Conservation (phyloP, 2,329 filamentous ascomycete species). For the Stemphylium vesicarium region DNA sequence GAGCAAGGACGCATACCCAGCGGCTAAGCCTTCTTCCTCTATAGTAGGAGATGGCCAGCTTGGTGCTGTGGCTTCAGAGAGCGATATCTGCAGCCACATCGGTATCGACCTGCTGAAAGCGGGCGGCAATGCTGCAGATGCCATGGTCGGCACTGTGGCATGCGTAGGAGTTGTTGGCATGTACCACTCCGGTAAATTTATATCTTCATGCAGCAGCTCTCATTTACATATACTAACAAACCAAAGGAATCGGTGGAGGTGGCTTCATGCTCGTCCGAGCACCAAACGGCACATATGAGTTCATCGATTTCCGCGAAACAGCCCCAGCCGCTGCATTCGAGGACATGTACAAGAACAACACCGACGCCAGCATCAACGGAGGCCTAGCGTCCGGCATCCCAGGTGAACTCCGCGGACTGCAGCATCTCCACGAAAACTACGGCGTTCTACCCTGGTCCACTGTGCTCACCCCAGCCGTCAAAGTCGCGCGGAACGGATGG, state of each 20-base stretch:
- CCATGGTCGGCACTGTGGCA: constrained; percentile 55
- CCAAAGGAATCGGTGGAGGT: constrained; percentile 80
- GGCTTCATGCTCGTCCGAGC: constrained; percentile 86
- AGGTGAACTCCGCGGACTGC: constrained; percentile 77
- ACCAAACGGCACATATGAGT: constrained; percentile 77
- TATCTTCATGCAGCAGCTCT: not conserved
- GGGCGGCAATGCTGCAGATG: constrained; percentile 61
- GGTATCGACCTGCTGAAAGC: constrained; percentile 54
- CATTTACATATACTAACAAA: constrained; percentile 6
- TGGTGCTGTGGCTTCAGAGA: constrained; percentile 57
- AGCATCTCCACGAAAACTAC: constrained; percentile 76
- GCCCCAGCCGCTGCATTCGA: constrained; percentile 81
- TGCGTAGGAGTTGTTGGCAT: constrained; percentile 58
- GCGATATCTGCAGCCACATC: constrained; percentile 54
- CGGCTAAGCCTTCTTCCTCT: constrained; percentile 5
- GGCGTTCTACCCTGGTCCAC: constrained; percentile 63
- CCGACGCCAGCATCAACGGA: constrained; percentile 69
- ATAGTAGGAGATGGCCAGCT: constrained; percentile 33
- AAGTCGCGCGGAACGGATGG: constrained; percentile 67
- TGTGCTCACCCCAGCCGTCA: constrained; percentile 75
- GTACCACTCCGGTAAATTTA: constrained; percentile 51
- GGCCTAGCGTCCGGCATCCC: constrained; percentile 74
- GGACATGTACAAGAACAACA: constrained; percentile 83
- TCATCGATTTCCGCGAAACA: constrained; percentile 87
- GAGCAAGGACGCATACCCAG: constrained; percentile 11